Conservation (phyloP, 1,284 basidiomycete species). For the Sparassis latifolia region DNA sequence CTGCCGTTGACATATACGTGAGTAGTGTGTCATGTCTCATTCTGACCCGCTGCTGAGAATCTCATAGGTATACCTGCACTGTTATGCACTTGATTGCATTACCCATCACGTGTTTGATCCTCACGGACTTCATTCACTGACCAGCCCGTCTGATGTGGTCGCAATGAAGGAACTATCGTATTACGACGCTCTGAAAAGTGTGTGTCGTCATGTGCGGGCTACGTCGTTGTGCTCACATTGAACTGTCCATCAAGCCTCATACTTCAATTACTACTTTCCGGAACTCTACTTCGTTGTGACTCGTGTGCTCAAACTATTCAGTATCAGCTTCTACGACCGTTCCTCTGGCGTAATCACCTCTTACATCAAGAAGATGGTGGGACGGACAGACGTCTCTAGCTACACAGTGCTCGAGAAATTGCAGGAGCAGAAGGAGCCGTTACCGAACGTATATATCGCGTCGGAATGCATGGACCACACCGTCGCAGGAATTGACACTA, state of each 20-base stretch:
- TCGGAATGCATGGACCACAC: conserved; percentile 22
- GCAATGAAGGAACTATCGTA: conserved; percentile 18
- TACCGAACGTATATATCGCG: conserved; percentile 5
- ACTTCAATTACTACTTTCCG: conserved; percentile 14
- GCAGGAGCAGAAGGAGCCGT: conserved; percentile 7
- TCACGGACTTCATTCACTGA: conserved; percentile 12
- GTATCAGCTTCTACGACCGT: too few species aligned
- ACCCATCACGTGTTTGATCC: conserved; percentile 19
- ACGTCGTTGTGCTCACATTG: neutral
- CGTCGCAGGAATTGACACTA: conserved; percentile 21
- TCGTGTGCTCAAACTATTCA: too few species aligned
- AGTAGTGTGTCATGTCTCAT: neutral
- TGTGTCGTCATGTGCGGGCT: neutral
- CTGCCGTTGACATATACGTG: conserved; percentile 17
- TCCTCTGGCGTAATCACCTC: conserved; percentile 1
- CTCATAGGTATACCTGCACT: conserved; percentile 15
- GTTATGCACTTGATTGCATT: conserved; percentile 19
- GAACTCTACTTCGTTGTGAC: neutral
- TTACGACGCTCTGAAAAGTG: conserved; percentile 10
- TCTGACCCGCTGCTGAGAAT: neutral
- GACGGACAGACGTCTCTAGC: conserved; percentile 5
- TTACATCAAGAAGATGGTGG: conserved; percentile 10
- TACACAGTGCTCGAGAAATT: conserved; percentile 16
- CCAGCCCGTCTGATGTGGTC: conserved; percentile 9
- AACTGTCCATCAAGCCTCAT: conserved; percentile 2